Percentiles rank a stretch among this genome's conserved stretches.
Evolutionary conservation across 2,329 filamentous ascomycete genomes (phyloP).

Genomic region (Aspergillus sp.): DNA sequence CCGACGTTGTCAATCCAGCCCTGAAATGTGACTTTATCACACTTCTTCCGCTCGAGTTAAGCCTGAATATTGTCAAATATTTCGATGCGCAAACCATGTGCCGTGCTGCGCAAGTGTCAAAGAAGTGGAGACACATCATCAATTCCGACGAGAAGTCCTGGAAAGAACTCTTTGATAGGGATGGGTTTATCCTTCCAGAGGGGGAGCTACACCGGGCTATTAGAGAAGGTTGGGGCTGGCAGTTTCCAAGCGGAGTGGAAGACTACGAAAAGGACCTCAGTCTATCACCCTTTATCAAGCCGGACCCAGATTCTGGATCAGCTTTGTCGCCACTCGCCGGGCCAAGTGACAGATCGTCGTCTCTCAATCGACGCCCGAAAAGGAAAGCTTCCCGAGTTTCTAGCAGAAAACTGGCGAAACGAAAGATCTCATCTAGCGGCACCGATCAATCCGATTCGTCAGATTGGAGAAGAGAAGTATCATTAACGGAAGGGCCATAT

Average conservation of each 20-base stretch:
- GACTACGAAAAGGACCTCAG: constrained; percentile 82
- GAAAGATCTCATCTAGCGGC: constrained; percentile 51
- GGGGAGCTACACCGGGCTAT: constrained; percentile 87
- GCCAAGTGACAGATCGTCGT: constrained; percentile 25
- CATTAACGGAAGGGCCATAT: constrained; percentile 74
- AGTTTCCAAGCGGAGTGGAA: constrained; percentile 73
- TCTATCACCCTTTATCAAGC: constrained; percentile 42
- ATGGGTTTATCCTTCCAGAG: constrained; percentile 75
- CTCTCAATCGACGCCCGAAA: constrained; percentile 41
- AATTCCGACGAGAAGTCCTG: constrained; percentile 94
- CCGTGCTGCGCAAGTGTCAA: constrained; percentile 88
- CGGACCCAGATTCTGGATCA: constrained; percentile 38
- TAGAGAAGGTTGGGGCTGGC: constrained; percentile 94
- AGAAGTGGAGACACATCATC: constrained; percentile 85
- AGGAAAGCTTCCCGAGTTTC: constrained; percentile 50
- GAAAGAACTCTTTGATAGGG: constrained; percentile 85
- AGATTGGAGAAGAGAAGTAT: constrained; percentile 48
- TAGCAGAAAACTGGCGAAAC: constrained; percentile 57
- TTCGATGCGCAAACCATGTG: constrained; percentile 85
- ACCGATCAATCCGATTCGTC: constrained; percentile 41
- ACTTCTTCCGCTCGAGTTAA: constrained; percentile 80
- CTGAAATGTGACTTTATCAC: constrained; percentile 91
- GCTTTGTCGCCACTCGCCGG: constrained; percentile 24
- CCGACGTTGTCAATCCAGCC: constrained; percentile 87
- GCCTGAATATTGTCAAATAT: constrained; percentile 82